Percentiles rank a stretch among this genome's conserved stretches.
Evolutionary conservation across 1,284 basidiomycete genomes (phyloP).

Genomic region (Ustilago shanxiensis): DNA sequence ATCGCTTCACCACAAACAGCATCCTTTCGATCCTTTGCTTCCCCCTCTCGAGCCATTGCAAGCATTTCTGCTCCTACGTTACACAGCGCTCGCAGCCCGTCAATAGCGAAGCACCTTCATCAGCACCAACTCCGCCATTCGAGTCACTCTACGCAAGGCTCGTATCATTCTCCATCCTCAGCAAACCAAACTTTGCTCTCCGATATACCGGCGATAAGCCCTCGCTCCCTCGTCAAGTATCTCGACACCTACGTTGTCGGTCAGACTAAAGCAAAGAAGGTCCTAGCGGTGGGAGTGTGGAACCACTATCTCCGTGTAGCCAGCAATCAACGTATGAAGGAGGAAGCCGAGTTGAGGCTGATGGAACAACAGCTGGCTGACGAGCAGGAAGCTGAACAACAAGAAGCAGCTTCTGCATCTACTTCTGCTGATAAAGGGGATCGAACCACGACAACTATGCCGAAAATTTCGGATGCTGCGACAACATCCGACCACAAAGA

Average conservation of each 20-base stretch:
- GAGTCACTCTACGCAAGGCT: slow-evolving; percentile 13
- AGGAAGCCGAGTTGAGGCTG: slow-evolving; percentile 28
- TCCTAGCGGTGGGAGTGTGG: slow-evolving; percentile 80
- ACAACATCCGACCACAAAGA: neutral
- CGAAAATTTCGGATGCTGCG: neutral
- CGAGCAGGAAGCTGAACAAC: neutral
- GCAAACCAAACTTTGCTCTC: slow-evolving; percentile 12
- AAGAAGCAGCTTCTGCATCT: too few species aligned
- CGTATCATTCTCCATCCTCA: slow-evolving; percentile 19
- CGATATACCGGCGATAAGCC: slow-evolving; percentile 32
- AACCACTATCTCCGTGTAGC: slow-evolving; percentile 44
- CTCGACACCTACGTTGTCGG: slow-evolving; percentile 91
- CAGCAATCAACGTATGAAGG: slow-evolving; percentile 30
- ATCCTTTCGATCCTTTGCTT: neutral
- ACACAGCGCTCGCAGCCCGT: neutral
- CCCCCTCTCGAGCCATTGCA: neutral
- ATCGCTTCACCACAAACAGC: neutral
- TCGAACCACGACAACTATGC: neutral
- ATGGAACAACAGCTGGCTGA: neutral
- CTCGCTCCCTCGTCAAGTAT: slow-evolving; percentile 81
- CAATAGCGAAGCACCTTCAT: neutral
- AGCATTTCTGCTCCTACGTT: neutral
- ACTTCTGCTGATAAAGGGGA: neutral
- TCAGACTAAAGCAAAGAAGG: slow-evolving; percentile 90
- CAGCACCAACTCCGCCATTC: slow-evolving; percentile 3